Conservation (phyloP, 2,329 filamentous ascomycete species). For the Cryphonectria nitschkei region DNA sequence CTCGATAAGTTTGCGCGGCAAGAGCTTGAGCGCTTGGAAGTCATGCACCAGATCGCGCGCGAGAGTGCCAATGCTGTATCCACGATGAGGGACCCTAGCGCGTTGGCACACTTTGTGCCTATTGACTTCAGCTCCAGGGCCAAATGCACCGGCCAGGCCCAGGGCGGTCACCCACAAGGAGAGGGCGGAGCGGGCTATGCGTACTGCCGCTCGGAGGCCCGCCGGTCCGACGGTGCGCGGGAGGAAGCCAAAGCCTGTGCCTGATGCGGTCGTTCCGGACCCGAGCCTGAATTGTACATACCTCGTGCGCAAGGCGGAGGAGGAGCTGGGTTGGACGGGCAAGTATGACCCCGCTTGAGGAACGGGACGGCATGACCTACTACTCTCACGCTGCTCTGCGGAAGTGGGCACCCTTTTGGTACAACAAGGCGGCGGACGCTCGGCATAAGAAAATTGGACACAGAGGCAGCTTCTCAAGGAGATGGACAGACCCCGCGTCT, state of each 20-base stretch:
- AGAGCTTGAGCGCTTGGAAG: neutral
- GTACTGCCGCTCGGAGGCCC: neutral
- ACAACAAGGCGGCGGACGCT: constrained; percentile 11
- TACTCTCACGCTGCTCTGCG: constrained; percentile 7
- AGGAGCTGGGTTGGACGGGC: constrained; percentile 16
- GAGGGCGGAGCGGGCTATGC: constrained; percentile 1
- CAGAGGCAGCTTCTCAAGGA: constrained; percentile 18
- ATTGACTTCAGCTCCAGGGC: neutral
- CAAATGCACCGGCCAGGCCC: constrained; percentile 8
- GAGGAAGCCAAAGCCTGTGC: neutral
- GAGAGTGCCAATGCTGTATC: neutral
- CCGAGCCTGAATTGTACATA: constrained; percentile 19
- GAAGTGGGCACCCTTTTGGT: constrained; percentile 6
- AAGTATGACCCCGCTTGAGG: neutral
- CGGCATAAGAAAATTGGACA: constrained; percentile 13
- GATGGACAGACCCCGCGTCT: neutral
- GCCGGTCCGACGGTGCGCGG: neutral
- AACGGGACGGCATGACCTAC: neutral
- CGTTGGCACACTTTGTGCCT: neutral
- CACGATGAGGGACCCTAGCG: neutral
- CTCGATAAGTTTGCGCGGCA: constrained; percentile 20
- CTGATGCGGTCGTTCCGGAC: neutral
- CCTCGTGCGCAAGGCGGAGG: constrained; percentile 17
- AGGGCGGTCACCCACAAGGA: constrained; percentile 14
- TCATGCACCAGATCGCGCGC: neutral